These are phyloP conservation scores for Petasospora rhodanensis DNA, from an alignment of 1,139 yeast genomes.

Conservation along the genomic window DNA sequence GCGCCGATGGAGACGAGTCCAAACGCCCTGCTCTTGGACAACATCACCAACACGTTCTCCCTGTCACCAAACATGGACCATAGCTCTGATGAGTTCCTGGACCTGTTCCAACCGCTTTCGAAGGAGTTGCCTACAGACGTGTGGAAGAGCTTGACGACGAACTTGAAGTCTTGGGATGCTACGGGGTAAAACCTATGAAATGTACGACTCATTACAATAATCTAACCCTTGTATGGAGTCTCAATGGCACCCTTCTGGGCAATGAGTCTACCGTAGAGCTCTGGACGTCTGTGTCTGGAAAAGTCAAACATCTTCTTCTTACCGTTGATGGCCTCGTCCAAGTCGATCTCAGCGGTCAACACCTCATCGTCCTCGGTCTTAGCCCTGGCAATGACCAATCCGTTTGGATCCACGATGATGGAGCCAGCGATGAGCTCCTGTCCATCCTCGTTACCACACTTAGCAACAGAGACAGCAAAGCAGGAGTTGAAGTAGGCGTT, in stretches of 20 bases:
- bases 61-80: conserved; percentile 12
- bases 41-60: conserved; percentile 18
- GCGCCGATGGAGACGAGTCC: conserved; percentile 12
- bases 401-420: conserved; percentile 32
- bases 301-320: conserved; percentile 33
- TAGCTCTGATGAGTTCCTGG: conserved; percentile 3
- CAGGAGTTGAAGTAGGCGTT: conserved; percentile 32
- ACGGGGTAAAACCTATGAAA: conserved; percentile 6
- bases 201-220: too few relatives aligned
- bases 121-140: conserved; percentile 17
- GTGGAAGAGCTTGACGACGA: conserved; percentile 19
- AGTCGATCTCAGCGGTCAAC: conserved; percentile 30
- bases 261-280: conserved; percentile 27
- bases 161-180: conserved; percentile 21
- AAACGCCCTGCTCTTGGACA: conserved; percentile 16
- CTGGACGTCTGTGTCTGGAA: conserved; percentile 33
- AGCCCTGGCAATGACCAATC: conserved; percentile 30
- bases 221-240: conserved; percentile 14
- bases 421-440: conserved; percentile 33
- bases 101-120: conserved; percentile 17
- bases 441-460: conserved; percentile 33
- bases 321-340: conserved; percentile 31
- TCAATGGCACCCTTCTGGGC: conserved; percentile 22
- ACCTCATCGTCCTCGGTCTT: conserved; percentile 32
- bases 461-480: conserved; percentile 32